phyloP scores from a whole-genome alignment of 2,329 filamentous ascomycete species.

The Tolypocladium guangdongense region DNA sequence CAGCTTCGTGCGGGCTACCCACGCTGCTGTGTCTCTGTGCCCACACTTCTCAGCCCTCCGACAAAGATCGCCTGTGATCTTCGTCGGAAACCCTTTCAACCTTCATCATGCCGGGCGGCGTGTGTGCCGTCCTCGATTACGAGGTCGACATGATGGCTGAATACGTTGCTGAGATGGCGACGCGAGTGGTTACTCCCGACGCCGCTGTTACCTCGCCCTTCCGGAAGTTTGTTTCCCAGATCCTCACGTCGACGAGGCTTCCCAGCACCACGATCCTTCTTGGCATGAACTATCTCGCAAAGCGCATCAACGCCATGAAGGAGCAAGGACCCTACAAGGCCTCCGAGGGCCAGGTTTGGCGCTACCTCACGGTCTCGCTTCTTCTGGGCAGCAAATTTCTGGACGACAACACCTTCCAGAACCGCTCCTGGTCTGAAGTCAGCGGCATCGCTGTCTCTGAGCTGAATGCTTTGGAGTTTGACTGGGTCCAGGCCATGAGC shows the following conservation, averaged over 20 bases:
- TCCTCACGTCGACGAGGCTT: slow-evolving; percentile 79
- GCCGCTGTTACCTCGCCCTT: slow-evolving; percentile 56
- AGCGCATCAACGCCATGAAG: slow-evolving; percentile 67
- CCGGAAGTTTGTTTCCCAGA: slow-evolving; percentile 84
- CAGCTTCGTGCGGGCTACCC: background rate
- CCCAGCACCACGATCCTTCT: slow-evolving; percentile 86
- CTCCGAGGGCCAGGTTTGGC: slow-evolving; percentile 67
- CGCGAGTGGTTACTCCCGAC: slow-evolving; percentile 43
- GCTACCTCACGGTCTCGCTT: slow-evolving; percentile 74
- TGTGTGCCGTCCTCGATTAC: slow-evolving; percentile 90
- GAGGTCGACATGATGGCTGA: slow-evolving; percentile 95
- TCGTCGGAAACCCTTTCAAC: slow-evolving; percentile 22
- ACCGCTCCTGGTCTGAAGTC: slow-evolving; percentile 91
- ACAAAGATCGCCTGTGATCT: slow-evolving; percentile 29
- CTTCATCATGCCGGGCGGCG: slow-evolving; percentile 61
- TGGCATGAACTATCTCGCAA: slow-evolving; percentile 80
- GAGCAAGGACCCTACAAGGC: slow-evolving; percentile 40
- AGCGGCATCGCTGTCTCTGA: slow-evolving; percentile 79
- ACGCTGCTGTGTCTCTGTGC: slow-evolving; percentile 7
- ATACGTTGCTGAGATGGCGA: slow-evolving; percentile 84
- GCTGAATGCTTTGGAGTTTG: slow-evolving; percentile 74
- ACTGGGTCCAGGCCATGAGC: slow-evolving; percentile 74
- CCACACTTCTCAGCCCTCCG: slow-evolving; percentile 13
- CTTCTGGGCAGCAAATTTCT: slow-evolving; percentile 90
- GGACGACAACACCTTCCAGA: slow-evolving; percentile 96